Percentiles rank a stretch among this genome's conserved stretches.
These are phyloP conservation scores for Penicillium robsamsonii DNA, from an alignment of 495 filamentous ascomycete species.

Conservation along the genomic window DNA sequence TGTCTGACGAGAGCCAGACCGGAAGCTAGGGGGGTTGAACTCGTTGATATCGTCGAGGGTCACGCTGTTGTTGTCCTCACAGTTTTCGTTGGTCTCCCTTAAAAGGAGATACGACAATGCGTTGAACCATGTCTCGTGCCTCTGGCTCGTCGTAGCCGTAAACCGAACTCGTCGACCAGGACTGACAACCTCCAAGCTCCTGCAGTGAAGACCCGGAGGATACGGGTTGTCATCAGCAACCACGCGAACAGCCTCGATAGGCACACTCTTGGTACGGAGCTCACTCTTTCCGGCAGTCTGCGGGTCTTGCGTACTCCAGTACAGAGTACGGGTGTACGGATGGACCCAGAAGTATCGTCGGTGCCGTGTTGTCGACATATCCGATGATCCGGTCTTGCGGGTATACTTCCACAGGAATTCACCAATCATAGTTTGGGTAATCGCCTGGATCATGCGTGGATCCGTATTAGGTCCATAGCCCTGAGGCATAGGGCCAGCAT, in stretches of 20 bases:
- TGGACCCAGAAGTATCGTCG: slow-evolving; percentile 98
- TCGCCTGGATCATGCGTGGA: slow-evolving; percentile 98
- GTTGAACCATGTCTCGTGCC: slow-evolving; percentile 99
- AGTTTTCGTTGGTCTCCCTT: slow-evolving; percentile 60
- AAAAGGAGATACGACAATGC: slow-evolving; percentile 89
- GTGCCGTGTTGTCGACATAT: slow-evolving; percentile 85
- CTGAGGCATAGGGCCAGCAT: slow-evolving; percentile 55
- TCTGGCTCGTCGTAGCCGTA: slow-evolving; percentile 86
- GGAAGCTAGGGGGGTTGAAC: slow-evolving; percentile 77
- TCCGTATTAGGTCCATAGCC: slow-evolving; percentile 65
- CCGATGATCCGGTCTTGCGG: slow-evolving; percentile 78
- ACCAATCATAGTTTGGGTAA: slow-evolving; percentile 99
- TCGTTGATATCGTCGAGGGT: slow-evolving; percentile 80
- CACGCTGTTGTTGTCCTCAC: slow-evolving; percentile 58
- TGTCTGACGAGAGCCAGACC: slow-evolving; percentile 52
- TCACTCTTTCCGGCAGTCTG: slow-evolving; percentile 71
- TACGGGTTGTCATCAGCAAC: slow-evolving; percentile 95
- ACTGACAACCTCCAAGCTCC: slow-evolving; percentile 86
- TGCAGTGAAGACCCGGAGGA: slow-evolving; percentile 89
- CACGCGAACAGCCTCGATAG: slow-evolving; percentile 88
- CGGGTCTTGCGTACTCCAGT: slow-evolving; percentile 94
- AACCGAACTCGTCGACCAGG: slow-evolving; percentile 87
- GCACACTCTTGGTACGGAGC: slow-evolving; percentile 88
- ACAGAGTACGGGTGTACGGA: slow-evolving; percentile 92
- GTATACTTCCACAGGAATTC: slow-evolving; percentile 99